These are phyloP conservation scores for Volvariella volvacea DNA, from an alignment of 1,284 basidiomycete genomes.

Conservation along the genomic window DNA sequence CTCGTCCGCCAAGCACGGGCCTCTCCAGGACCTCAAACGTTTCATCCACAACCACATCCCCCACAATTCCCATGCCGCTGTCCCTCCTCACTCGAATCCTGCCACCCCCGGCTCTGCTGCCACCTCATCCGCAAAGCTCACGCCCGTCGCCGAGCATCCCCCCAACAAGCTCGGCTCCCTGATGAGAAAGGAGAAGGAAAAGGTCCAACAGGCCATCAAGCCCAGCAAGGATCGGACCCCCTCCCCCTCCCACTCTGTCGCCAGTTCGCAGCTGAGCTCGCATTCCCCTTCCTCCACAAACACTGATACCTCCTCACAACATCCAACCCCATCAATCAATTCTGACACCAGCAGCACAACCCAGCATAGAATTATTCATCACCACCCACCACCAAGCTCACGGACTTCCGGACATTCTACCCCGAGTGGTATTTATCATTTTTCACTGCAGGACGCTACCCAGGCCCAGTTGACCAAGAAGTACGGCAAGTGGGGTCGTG, in stretches of 20 bases:
- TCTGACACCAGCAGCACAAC: neutral
- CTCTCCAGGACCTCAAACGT: slow-evolving; percentile 85
- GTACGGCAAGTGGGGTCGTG: slow-evolving; percentile 98
- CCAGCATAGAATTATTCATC: neutral
- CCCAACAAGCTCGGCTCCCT: slow-evolving; percentile 20
- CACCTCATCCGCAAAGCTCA: slow-evolving; percentile 7
- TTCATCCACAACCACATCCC: slow-evolving; percentile 88
- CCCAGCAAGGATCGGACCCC: slow-evolving; percentile 38
- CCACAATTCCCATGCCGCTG: slow-evolving; percentile 17
- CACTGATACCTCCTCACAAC: neutral
- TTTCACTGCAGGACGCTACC: slow-evolving; percentile 71
- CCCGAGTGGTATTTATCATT: slow-evolving; percentile 26
- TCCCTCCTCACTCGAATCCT: slow-evolving; percentile 15
- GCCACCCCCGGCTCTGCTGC: slow-evolving; percentile 5
- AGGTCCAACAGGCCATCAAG: slow-evolving; percentile 21
- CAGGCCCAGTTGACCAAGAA: slow-evolving; percentile 95
- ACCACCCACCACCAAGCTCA: slow-evolving; percentile 16
- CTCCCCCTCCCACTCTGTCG: slow-evolving; percentile 16
- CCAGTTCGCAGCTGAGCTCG: slow-evolving; percentile 20
- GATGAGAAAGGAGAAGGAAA: slow-evolving; percentile 27
- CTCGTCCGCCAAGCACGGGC: slow-evolving; percentile 44
- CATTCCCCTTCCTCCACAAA: slow-evolving; percentile 12
- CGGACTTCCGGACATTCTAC: slow-evolving; percentile 4
- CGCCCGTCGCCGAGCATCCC: slow-evolving; percentile 8
- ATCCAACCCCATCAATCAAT: neutral